Evolutionary conservation across 306 rosid species (phyloP).

Genomic region (Malus sylvestris): DNA sequence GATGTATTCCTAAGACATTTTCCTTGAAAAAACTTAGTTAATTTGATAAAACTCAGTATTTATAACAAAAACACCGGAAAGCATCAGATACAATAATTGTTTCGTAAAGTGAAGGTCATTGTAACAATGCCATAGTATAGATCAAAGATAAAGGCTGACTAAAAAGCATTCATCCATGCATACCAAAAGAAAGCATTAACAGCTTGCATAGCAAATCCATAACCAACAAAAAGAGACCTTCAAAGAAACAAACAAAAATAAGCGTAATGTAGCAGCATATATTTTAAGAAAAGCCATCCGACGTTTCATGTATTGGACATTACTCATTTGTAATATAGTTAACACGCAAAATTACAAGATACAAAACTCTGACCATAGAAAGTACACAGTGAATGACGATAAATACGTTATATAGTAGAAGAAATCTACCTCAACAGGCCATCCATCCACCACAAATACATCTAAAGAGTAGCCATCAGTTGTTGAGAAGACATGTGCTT

Average conservation of each 20-base stretch:
- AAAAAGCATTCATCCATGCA: background rate
- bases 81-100: slow-evolving; percentile 9
- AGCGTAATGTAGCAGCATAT: background rate
- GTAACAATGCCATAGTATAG: background rate
- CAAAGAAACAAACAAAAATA: background rate
- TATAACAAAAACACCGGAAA: background rate
- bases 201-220: background rate
- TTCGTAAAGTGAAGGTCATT: background rate
- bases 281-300: background rate
- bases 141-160: background rate
- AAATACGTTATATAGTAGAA: background rate
- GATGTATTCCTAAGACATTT: slow-evolving; percentile 34
- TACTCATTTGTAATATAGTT: background rate
- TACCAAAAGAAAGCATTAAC: background rate
- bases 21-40: slow-evolving; percentile 18
- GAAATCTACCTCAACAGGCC: slow-evolving; percentile 49
- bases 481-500: slow-evolving; percentile 64
- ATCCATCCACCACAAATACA: slow-evolving; percentile 66
- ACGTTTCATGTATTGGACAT: background rate
- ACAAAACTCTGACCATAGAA: background rate
- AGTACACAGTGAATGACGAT: background rate
- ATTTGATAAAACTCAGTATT: background rate
- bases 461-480: slow-evolving; percentile 51
- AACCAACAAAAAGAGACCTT: background rate
- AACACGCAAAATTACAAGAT: background rate